These are phyloP conservation scores for Cucurbita ficifolia DNA, from an alignment of 306 rosid genomes.

Conservation along the genomic window DNA sequence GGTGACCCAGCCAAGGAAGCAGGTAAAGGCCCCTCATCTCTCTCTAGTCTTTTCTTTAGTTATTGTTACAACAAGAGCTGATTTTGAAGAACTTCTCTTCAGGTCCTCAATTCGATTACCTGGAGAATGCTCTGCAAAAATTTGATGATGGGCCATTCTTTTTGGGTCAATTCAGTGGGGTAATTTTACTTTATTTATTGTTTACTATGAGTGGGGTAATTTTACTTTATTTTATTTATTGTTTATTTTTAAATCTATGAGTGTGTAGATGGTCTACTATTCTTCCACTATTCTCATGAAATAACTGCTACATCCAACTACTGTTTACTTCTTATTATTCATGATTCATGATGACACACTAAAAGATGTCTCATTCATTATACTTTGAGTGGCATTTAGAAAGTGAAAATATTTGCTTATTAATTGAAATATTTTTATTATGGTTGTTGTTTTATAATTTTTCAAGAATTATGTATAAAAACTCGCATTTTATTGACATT, in stretches of 20 bases:
- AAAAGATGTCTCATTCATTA: not conserved
- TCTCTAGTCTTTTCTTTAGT: not conserved
- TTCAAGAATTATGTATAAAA: too few species aligned
- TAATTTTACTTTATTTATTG: not conserved
- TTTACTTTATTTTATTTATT: too few species aligned
- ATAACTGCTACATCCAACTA: too few species aligned
- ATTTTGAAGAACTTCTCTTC: not conserved
- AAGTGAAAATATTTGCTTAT: too few species aligned
- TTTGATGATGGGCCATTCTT: conserved; percentile 72
- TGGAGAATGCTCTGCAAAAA: conserved; percentile 63
- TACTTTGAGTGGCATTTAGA: too few species aligned
- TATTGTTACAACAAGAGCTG: not conserved
- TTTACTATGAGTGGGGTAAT: not conserved
- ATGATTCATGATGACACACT: not conserved
- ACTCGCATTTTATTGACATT: too few species aligned
- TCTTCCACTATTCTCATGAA: not conserved
- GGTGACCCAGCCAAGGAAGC: conserved; percentile 25
- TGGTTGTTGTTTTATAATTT: too few species aligned
- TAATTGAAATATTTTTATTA: too few species aligned
- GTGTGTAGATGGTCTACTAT: not conserved
- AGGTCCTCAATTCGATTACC: conserved; percentile 54
- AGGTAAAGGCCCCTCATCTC: conserved; percentile 20
- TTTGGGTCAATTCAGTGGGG: conserved; percentile 64
- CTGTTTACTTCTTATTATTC: not conserved
- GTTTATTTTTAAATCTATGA: too few species aligned